phyloP scores from a whole-genome alignment of 1,139 yeast species.

The Diutina pseudorugosa region DNA sequence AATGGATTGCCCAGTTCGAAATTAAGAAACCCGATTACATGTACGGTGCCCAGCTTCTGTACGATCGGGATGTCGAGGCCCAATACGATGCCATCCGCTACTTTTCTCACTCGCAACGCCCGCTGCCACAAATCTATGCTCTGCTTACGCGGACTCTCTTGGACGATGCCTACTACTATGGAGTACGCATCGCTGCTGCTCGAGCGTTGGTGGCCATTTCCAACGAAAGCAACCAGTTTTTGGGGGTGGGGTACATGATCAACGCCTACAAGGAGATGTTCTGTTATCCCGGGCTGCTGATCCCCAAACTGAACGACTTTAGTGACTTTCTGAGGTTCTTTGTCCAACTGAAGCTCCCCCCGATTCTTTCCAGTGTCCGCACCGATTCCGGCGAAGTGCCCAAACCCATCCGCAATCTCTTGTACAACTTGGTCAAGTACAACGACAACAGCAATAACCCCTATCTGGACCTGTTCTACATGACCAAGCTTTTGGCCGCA shows the following conservation, averaged over 20 bases:
- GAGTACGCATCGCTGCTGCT: conserved; percentile 83
- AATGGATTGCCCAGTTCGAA: conserved; percentile 80
- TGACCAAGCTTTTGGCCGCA: conserved; percentile 45
- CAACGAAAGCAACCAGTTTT: conserved; percentile 43
- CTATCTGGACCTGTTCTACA: conserved; percentile 63
- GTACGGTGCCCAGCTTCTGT: conserved; percentile 88
- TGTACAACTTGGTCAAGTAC: conserved; percentile 64
- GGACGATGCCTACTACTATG: conserved; percentile 81
- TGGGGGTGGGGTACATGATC: conserved; percentile 65
- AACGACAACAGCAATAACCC: conserved; percentile 78
- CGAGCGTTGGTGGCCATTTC: conserved; percentile 61
- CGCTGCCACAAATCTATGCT: conserved; percentile 59
- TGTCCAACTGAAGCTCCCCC: conserved; percentile 57
- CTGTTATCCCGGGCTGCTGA: conserved; percentile 53
- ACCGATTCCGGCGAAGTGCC: conserved; percentile 64
- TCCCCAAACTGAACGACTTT: conserved; percentile 79
- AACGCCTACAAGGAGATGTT: conserved; percentile 57
- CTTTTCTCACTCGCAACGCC: conserved; percentile 51
- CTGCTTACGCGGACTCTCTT: conserved; percentile 67
- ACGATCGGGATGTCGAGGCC: conserved; percentile 94
- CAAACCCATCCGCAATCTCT: conserved; percentile 41
- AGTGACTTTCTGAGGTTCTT: conserved; percentile 55
- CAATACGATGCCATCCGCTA: conserved; percentile 75
- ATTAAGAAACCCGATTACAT: conserved; percentile 90
- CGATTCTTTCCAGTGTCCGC: conserved; percentile 46